phyloP scores from a whole-genome alignment of 345 rosid species.

The Eutrema yunnanense region DNA sequence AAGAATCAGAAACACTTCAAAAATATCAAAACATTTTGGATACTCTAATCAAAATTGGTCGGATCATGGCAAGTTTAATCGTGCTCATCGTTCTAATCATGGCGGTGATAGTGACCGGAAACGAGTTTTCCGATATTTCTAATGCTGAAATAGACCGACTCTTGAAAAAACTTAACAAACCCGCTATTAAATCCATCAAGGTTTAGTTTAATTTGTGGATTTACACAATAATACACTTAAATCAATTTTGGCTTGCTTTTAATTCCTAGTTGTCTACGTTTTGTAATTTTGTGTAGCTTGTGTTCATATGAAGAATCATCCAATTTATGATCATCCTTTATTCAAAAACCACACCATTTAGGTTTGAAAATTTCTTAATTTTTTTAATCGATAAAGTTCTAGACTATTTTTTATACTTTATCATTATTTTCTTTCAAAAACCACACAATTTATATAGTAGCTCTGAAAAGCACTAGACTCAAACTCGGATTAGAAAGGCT shows the following conservation, averaged over 20 bases:
- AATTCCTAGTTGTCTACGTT: background rate
- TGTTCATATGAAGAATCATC: slow-evolving; percentile 10
- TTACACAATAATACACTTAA: too few relatives aligned
- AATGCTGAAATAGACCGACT: background rate
- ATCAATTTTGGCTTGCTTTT: background rate
- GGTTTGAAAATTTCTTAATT: background rate
- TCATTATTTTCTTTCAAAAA: too few relatives aligned
- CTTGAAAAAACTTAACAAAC: slow-evolving; percentile 6
- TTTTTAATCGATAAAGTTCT: too few relatives aligned
- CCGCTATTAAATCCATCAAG: background rate
- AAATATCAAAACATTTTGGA: background rate
- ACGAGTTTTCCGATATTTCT: background rate
- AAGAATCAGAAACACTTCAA: background rate
- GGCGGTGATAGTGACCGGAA: background rate
- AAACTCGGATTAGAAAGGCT: too few relatives aligned
- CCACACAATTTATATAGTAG: too few relatives aligned
- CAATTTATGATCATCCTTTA: slow-evolving; percentile 4
- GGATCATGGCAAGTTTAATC: background rate
- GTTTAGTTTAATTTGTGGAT: background rate
- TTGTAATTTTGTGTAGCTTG: background rate
- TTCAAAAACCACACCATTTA: slow-evolving; percentile 6
- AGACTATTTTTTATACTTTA: too few relatives aligned
- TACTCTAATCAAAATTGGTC: background rate
- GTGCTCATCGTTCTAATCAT: background rate
- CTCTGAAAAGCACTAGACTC: too few relatives aligned